These are phyloP conservation scores for Leishmania major DNA, from an alignment of 208 protist genomes.

Conservation along the genomic window DNA sequence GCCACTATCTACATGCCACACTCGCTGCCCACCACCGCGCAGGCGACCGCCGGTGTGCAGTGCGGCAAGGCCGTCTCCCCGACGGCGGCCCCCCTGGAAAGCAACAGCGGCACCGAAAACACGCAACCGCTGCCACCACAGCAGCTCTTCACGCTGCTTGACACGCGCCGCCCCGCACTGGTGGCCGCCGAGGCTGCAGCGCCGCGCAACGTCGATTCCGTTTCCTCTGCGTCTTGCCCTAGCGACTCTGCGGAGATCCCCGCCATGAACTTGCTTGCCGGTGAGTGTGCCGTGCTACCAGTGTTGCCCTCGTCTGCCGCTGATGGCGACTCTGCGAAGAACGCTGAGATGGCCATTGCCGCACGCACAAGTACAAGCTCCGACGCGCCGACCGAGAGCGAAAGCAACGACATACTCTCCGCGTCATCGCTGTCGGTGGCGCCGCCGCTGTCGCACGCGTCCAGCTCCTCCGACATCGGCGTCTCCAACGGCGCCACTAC, in stretches of 20 bases:
- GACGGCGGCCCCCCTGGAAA: background rate
- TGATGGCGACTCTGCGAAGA: background rate
- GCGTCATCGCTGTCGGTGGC: background rate
- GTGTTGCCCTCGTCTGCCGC: no score
- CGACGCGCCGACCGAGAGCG: no score
- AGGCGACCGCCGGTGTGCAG: background rate
- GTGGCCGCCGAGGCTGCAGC: slow-evolving; percentile 9
- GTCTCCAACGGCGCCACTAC: background rate
- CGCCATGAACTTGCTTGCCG: background rate
- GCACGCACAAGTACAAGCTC: no score
- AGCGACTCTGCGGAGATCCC: background rate
- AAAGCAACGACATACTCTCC: background rate
- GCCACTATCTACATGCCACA: background rate
- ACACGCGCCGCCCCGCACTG: slow-evolving; percentile 18
- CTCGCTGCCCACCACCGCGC: background rate
- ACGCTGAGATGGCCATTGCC: no score
- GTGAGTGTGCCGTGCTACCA: no score
- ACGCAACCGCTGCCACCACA: slow-evolving; percentile 11
- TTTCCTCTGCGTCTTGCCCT: background rate
- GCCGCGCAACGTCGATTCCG: background rate
- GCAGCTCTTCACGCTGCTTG: slow-evolving; percentile 22
- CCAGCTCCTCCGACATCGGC: background rate
- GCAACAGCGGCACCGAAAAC: background rate
- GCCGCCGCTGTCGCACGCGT: background rate
- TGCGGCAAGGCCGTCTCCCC: background rate